Conservation (phyloP, 306 rosid species). For the Delonix regia region DNA sequence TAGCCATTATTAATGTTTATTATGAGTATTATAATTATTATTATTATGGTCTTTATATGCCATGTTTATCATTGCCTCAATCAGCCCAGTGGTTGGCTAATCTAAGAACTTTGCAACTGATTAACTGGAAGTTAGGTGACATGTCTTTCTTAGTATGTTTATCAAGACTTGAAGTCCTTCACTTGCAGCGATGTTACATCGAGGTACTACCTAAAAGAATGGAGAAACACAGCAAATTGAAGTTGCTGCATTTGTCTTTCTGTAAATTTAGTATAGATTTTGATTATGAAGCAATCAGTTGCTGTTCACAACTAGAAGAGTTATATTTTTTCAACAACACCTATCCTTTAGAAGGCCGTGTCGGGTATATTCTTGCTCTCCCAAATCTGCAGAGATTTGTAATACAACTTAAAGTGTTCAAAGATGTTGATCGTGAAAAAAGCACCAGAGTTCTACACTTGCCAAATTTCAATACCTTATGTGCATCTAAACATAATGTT, state of each 20-base stretch:
- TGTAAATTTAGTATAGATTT: neutral
- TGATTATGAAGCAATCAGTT: neutral
- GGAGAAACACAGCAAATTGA: neutral
- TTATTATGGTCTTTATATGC: too few species aligned
- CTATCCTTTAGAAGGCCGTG: too few species aligned
- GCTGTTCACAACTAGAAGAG: constrained; percentile 1
- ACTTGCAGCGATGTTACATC: neutral
- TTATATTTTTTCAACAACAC: neutral
- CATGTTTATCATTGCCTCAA: neutral
- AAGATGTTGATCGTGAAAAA: neutral
- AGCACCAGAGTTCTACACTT: neutral
- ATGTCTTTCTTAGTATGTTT: neutral
- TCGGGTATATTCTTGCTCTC: neutral
- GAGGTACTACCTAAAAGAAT: neutral
- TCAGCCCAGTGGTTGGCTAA: neutral
- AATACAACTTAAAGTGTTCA: neutral
- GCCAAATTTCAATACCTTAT: rapidly evolving
- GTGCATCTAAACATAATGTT: neutral
- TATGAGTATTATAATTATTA: too few species aligned
- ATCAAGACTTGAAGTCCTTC: neutral
- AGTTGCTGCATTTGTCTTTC: neutral
- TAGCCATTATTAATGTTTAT: rapidly evolving
- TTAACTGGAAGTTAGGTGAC: neutral
- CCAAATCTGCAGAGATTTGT: neutral
- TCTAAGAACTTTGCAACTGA: neutral